Base-by-base conservation (phyloP, 73 alveolate species). In the Paramecium octaurelia region DNA sequence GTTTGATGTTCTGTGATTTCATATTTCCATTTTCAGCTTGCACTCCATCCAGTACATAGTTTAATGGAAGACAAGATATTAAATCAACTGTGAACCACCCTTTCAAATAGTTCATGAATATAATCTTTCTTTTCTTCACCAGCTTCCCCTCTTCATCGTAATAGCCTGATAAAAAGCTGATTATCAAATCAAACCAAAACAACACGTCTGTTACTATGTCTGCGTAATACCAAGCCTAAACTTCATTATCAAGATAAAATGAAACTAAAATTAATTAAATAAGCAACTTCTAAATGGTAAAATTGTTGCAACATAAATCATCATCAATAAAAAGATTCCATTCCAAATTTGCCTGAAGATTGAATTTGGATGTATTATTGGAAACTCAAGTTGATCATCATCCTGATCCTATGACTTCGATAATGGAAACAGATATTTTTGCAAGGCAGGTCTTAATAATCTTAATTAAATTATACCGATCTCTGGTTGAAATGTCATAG, bases 71-170 rank as follows among this genome's bases (percentile, higher is more conserved):
- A 43, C 97, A 96, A 24, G 96, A 93, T 29, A 96, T 27, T 70
- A 96, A 85, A 90, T 96, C 99, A 54, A 96, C 40, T 48, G 93
- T 58, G 88, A 96, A 96, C 97, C 98, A 68, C 18, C 97, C 95
- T 59, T 88, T 92, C 43, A 96, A 71, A 94, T 96, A 96, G 60
- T 92, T 84, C 50, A 43, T 80, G 1, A 93, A 21, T 34, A 96
- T 77, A 50, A 46, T 69, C 46, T 23, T 68, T 86, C 96, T 95
- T 54, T 92, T 80, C 18, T 54, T 88, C 27, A 95, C 94, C n/a
- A 96, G 59, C 44, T 89, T 92, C 12, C 93, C 97, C 73, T 96
- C 98, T 75, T 93, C 94, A 90, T 96, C 97, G 86, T 93, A 94
- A 90, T 95, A 95, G 75, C 96, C 95, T 31, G 97, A 94, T 76